Evolutionary conservation across 2,329 filamentous ascomycete species (phyloP), one percentile per base, ranked within the genome.

Genomic region (Fusarium xyrophilum): DNA sequence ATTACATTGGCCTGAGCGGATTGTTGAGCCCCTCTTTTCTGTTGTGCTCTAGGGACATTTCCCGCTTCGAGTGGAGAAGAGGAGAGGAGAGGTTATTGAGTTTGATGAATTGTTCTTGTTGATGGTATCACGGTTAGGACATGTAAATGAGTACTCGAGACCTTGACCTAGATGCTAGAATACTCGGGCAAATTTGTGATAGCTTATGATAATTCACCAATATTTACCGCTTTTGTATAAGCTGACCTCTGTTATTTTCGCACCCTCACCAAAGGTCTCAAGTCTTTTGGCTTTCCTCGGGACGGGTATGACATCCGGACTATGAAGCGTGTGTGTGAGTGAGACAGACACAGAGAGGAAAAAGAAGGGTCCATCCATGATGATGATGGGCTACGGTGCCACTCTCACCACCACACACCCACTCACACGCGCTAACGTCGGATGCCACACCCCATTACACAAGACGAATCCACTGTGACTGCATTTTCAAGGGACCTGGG

Each of bases 291-390:
- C 21, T 35, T 15, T 35, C 21, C 46, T 35, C 36, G 46, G 21
- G 21, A 50, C 46, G 53, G 66, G 65, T 55, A 51, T 55, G 56
- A 63, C 57, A 63, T 35, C 53, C 32, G 42, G 33, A 25, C 30
- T n/a, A 11, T 40, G 17, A 43, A 25, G 30, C 32, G 21, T 28
- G 40, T 32, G 28, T 21, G 33, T 38, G 25, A 15, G 47, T 25
- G 21, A 35, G 33, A 47, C n/a, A 23, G 28, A 32, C 44, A 32
- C n/a, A 23, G 44, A 47, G 43, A 35, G 30, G n/a, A 33, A 40
- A 40, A 69, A 61, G 46, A 70, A 70, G 68, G 68, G 68, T 68
- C 68, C 68, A 68, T 70, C 67, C 64, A 70, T 35, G 60, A 68
- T 42, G 39, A 65, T 65, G 68, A 63, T 50, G 47, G 42, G 36